Base-by-base conservation (phyloP, 257 asterid genomes). In the Rehmannia glutinosa region DNA sequence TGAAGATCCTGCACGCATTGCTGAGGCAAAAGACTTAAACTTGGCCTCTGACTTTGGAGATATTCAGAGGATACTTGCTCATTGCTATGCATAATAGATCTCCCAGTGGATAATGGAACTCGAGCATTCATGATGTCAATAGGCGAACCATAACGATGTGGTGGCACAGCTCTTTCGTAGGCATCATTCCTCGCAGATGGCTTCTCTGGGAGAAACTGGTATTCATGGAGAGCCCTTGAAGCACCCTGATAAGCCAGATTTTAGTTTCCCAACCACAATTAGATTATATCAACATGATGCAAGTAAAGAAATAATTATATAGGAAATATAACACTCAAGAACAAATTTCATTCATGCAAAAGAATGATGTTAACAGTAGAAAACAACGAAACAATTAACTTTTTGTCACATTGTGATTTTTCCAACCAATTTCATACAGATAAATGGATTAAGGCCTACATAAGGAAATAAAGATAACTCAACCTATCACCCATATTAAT, bases 131-230 rank as follows among this genome's bases (percentile, higher is more conserved):
- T 81, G 73, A 67, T 65, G 68, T 89, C 97, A 72, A 72, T 36
- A 13, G 94, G 78, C 24, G 86, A 82, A 68, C 83, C 74, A 76
- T 85, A 77, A 74, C 65, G 77, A 58, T 81, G 88, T 39, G 82
- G 69, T 15, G 90, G 67, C 55, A 64, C 68, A 43, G 69, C 50
- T 68, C 78, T 73, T 52, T 85, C 95, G 53, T 75, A 77, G 21
- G 78, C 70, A 71, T 82, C 89, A 16, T 68, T 86, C 77, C 90
- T 82, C 36, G 73, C 69, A 51, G 87, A 79, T 59, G 97, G 90
- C 63, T 87, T 87, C 80, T 90, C 95, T 7, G 97, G 96, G 62
- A 90, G 88, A 82, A 90, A 90, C 70, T 90, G 92, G 76, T 83
- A 87, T 54, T 90, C 96, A 5, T 74, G 96, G 62, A 87, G 63